These are phyloP conservation scores for Fusarium citri DNA, from an alignment of 2,329 filamentous ascomycete species.

Conservation along the genomic window DNA sequence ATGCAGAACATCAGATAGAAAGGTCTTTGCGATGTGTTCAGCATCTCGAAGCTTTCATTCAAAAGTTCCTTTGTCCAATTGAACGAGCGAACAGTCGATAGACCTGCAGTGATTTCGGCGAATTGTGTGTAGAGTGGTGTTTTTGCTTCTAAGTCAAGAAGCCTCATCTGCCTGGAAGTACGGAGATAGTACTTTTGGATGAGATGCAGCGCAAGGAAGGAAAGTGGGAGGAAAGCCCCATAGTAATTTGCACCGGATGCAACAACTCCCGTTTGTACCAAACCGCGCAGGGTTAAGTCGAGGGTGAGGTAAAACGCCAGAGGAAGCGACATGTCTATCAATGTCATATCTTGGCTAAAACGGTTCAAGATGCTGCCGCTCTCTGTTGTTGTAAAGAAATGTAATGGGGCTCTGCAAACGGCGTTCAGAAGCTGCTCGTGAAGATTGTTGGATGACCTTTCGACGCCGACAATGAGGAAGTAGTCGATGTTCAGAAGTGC, in stretches of 20 bases:
- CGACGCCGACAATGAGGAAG: constrained; percentile 43
- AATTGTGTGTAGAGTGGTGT: constrained; percentile 64
- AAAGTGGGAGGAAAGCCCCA: constrained; percentile 56
- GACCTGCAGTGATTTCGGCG: constrained; percentile 59
- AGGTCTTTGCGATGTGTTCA: constrained; percentile 60
- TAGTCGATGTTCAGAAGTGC: constrained; percentile 25
- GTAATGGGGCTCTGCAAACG: constrained; percentile 52
- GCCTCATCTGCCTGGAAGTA: constrained; percentile 63
- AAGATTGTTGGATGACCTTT: constrained; percentile 40
- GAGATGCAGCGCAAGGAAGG: constrained; percentile 55
- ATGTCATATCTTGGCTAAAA: constrained; percentile 58
- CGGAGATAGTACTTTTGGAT: constrained; percentile 63
- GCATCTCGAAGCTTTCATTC: constrained; percentile 49
- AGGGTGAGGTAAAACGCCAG: constrained; percentile 47
- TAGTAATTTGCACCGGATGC: constrained; percentile 45
- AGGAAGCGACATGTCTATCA: constrained; percentile 56
- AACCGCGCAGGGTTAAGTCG: constrained; percentile 46
- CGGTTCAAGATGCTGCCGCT: constrained; percentile 56
- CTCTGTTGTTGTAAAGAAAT: constrained; percentile 56
- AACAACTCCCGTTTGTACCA: constrained; percentile 41
- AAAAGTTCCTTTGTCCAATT: constrained; percentile 56
- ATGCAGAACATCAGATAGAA: constrained; percentile 62
- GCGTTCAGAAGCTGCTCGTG: constrained; percentile 40
- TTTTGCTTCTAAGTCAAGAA: constrained; percentile 63
- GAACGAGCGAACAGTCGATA: constrained; percentile 63